phyloP scores from a whole-genome alignment of 129 eudicot genomes.

The Pittosporum tobira region DNA sequence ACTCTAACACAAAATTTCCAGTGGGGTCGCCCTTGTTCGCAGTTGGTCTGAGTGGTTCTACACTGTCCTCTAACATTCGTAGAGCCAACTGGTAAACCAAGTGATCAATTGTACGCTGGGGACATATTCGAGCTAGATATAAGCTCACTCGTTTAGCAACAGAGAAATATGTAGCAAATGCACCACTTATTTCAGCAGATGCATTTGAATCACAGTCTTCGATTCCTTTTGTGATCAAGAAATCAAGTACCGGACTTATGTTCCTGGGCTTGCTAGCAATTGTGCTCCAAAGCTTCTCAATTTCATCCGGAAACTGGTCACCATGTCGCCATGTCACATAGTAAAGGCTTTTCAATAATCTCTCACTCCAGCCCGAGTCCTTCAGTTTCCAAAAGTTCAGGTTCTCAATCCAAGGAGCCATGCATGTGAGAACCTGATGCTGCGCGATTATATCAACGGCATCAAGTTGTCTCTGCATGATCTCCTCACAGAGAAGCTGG shows the following conservation, averaged over 20 bases:
- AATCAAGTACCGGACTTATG: constrained; percentile 94
- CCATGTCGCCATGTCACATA: constrained; percentile 98
- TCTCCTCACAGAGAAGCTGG: constrained; percentile 95
- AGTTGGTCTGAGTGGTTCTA: constrained; percentile 67
- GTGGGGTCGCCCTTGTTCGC: constrained; percentile 52
- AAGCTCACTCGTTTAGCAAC: constrained; percentile 95
- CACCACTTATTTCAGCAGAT: constrained; percentile 98
- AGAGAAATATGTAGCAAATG: constrained; percentile 94
- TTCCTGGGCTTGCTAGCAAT: constrained; percentile 87
- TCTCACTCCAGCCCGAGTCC: constrained; percentile 96
- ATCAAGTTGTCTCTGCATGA: constrained; percentile 98
- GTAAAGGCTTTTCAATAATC: constrained; percentile 79
- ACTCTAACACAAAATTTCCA: constrained; percentile 65
- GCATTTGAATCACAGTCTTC: constrained; percentile 98
- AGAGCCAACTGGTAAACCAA: constrained; percentile 93
- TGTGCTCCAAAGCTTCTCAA: constrained; percentile 98
- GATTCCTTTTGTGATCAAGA: constrained; percentile 87
- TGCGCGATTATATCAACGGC: constrained; percentile 99
- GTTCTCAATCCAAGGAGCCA: constrained; percentile 99
- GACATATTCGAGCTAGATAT: constrained; percentile 91
- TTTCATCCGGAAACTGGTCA: constrained; percentile 99
- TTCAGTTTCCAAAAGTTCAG: constrained; percentile 93
- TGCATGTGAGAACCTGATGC: constrained; percentile 95
- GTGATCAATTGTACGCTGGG: constrained; percentile 94
- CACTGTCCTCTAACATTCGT: constrained; percentile 91